Base-by-base conservation (phyloP, 345 rosid species). In the Salix exigua region DNA sequence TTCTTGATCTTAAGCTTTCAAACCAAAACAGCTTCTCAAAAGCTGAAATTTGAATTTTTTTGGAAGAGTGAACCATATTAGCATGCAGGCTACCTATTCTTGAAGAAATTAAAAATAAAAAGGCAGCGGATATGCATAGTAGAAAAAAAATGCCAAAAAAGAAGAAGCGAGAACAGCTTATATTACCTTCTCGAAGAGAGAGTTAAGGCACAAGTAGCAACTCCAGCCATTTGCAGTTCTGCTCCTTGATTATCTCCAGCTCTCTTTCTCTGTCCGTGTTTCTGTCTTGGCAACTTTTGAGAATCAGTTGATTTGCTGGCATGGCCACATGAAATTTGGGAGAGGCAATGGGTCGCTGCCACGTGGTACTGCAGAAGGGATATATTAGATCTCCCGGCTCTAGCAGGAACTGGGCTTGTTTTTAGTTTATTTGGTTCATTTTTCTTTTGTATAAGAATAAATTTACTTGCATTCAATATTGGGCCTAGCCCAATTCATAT, bases 341-440 rank as follows among this genome's bases (percentile, higher is more conserved):
- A 78, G 76, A 51, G 44, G 82, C 94, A 89, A 91, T 92, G 82
- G 84, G 75, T 66, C 83, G 5, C 40, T 50, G 97, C 91, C 98
- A 89, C 91, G 94, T 88, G 75, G 75, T 33, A 66, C 14, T 14
- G 4, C 26, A 67, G 25, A 62, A 50, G 51, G 75, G 81, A 85
- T 82, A 77, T 78, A 37, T 69, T 46, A 46, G 50, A 46, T 12
- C 50, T 46, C 18, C 17, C 50, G 50, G 3, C 50, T 13, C 48
- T 44, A 0, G 48, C 48, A 3, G 5, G 11, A 9, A 53, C 75
- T 21, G 18, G 42, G 16, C 26, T 26, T 55, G n/a, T 58, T 44
- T 44, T 44, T 44, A 44, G 16, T 13, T 46, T 13, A 46, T 46
- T 40, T 0, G 44, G 44, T 40, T 40, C 44, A 40, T 40, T 40